Evolutionary conservation across 148 eudicot genomes (phyloP).

Genomic region (Nepenthes gracilis): DNA sequence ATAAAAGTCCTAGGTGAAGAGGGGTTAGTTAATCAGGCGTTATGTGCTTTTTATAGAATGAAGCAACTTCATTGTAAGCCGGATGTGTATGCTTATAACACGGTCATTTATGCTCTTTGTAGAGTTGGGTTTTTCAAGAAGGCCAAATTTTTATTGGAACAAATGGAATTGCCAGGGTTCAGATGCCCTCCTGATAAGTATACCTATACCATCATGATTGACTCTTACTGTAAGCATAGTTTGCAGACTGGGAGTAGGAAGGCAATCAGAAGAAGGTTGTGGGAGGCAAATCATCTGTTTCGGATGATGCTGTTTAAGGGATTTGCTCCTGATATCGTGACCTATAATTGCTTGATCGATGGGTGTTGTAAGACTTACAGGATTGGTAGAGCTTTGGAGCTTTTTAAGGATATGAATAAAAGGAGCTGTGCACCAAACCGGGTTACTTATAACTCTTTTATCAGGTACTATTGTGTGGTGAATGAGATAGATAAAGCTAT

Average conservation of each 20-base stretch:
- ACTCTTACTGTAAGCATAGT: constrained; percentile 48
- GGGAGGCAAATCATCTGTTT: constrained; percentile 90
- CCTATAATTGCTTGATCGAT: constrained; percentile 77
- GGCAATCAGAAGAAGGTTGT: constrained; percentile 64
- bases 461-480: constrained; percentile 51
- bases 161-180: constrained; percentile 84
- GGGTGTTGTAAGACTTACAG: constrained; percentile 88
- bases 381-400: constrained; percentile 70
- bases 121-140: constrained; percentile 64
- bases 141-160: constrained; percentile 57
- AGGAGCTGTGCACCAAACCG: constrained; percentile 56
- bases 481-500: not conserved
- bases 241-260: constrained; percentile 67
- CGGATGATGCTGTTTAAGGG: constrained; percentile 70
- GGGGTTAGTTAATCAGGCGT: constrained; percentile 65
- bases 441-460: constrained; percentile 72
- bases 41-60: constrained; percentile 64
- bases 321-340: constrained; percentile 79
- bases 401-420: constrained; percentile 63
- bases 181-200: constrained; percentile 67
- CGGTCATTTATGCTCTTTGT: constrained; percentile 55
- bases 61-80: constrained; percentile 70
- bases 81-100: constrained; percentile 74
- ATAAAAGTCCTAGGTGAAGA: constrained; percentile 75
- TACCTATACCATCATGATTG: constrained; percentile 70